Conservation (phyloP, 2,329 filamentous ascomycete genomes). For the Metarhizium brunneum region DNA sequence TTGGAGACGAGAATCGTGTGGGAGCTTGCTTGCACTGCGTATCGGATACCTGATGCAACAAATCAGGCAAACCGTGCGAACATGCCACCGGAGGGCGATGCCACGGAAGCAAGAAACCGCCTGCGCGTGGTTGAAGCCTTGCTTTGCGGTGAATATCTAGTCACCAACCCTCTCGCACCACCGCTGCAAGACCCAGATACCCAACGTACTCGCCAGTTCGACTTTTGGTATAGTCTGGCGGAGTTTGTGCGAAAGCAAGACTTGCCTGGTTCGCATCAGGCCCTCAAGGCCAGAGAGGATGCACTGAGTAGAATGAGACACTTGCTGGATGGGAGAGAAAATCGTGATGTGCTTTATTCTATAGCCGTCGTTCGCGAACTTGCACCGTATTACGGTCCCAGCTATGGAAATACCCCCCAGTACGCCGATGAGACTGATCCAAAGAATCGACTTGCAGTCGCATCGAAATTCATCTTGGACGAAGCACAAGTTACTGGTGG, state of each 20-base stretch:
- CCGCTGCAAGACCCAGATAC: constrained; percentile 42
- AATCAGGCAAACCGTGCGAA: constrained; percentile 22
- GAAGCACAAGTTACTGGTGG: constrained; percentile 55
- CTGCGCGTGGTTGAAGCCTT: constrained; percentile 69
- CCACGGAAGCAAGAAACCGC: constrained; percentile 56
- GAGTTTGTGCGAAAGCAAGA: constrained; percentile 53
- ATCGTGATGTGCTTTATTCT: constrained; percentile 83
- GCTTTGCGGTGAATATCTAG: constrained; percentile 60
- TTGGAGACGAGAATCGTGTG: constrained; percentile 52
- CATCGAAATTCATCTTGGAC: constrained; percentile 59
- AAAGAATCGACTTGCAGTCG: constrained; percentile 57
- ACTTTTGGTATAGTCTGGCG: constrained; percentile 77
- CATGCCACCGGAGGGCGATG: constrained; percentile 46
- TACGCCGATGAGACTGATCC: constrained; percentile 59
- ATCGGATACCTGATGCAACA: constrained; percentile 26
- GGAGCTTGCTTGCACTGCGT: constrained; percentile 44
- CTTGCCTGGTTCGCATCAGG: constrained; percentile 34
- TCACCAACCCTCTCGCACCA: constrained; percentile 43
- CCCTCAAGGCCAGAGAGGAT: constrained; percentile 50
- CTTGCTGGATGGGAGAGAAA: constrained; percentile 72
- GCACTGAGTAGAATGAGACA: constrained; percentile 56
- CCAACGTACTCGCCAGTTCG: constrained; percentile 52
- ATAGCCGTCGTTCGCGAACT: constrained; percentile 73
- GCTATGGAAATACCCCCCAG: constrained; percentile 46
- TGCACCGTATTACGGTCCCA: constrained; percentile 53